Evolutionary conservation across 2,329 filamentous ascomycete species (phyloP).

Genomic region (Exophiala bonariae): DNA sequence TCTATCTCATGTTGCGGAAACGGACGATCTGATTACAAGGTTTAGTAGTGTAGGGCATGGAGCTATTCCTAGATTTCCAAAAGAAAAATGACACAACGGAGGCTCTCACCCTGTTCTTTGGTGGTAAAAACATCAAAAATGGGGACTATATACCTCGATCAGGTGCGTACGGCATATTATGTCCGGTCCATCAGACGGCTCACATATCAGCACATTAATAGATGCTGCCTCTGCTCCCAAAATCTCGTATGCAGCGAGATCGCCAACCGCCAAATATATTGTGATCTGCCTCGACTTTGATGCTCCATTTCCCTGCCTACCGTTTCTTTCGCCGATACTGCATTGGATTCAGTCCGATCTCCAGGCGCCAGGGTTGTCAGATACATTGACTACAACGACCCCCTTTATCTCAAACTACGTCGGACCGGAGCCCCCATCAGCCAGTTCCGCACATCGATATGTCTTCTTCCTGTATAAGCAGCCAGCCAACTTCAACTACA

Average conservation of each 20-base stretch:
- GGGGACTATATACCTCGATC: too few relatives aligned
- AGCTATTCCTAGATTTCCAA: too few relatives aligned
- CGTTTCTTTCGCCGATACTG: constrained; percentile 31
- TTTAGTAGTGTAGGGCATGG: too few relatives aligned
- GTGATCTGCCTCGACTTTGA: constrained; percentile 33
- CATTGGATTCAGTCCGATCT: constrained; percentile 36
- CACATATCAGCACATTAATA: too few relatives aligned
- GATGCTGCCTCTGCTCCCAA: neutral
- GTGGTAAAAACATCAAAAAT: too few relatives aligned
- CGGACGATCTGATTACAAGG: too few relatives aligned
- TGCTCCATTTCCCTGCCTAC: constrained; percentile 34
- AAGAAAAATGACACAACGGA: too few relatives aligned
- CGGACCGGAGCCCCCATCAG: constrained; percentile 47
- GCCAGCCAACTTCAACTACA: constrained; percentile 39
- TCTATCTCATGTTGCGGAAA: too few relatives aligned
- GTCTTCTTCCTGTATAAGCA: constrained; percentile 52
- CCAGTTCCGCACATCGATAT: constrained; percentile 51
- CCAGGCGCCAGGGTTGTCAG: constrained; percentile 2
- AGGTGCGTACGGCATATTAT: too few relatives aligned
- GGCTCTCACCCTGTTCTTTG: too few relatives aligned
- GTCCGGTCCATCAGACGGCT: too few relatives aligned
- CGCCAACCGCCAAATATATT: constrained; percentile 27
- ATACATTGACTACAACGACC: constrained; percentile 2
- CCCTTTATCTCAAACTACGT: constrained; percentile 36
- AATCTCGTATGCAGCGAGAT: neutral